Evolutionary conservation across 163 green algal species (phyloP).

Genomic region (Scenedesmus sp.): DNA sequence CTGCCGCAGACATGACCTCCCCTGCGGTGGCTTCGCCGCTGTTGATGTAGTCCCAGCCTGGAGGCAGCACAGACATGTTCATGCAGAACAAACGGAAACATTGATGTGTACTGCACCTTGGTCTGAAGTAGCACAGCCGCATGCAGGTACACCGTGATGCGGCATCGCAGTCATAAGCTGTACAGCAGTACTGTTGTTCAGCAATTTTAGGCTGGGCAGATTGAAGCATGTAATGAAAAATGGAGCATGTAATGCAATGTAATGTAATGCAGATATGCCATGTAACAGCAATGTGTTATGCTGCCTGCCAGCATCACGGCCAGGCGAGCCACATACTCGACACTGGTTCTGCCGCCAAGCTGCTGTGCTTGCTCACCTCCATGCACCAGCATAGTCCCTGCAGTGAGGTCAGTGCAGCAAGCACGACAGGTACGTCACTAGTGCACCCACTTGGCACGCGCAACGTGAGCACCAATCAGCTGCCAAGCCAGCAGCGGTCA

Average conservation of each 20-base stretch:
- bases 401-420: background rate
- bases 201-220: no score
- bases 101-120: no score
- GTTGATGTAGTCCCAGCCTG: slow-evolving; percentile 49
- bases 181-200: no score
- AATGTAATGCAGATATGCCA: no score
- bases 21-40: slow-evolving; percentile 1
- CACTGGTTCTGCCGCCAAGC: background rate
- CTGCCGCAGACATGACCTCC: slow-evolving; percentile 24
- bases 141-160: no score
- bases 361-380: slow-evolving; percentile 17
- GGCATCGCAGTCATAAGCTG: no score
- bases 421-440: background rate
- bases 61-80: background rate
- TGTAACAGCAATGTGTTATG: no score
- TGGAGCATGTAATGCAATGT: no score
- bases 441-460: background rate
- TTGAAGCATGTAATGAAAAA: no score
- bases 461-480: background rate
- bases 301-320: no score
- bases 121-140: no score
- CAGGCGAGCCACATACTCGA: background rate
- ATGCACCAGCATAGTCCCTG: slow-evolving; percentile 49
- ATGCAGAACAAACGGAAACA: background rate
- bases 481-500: background rate